Percentiles rank a stretch among this genome's conserved stretches.
These are phyloP conservation scores for Rhodofomes roseus DNA, from an alignment of 1,284 basidiomycete genomes.

Conservation along the genomic window DNA sequence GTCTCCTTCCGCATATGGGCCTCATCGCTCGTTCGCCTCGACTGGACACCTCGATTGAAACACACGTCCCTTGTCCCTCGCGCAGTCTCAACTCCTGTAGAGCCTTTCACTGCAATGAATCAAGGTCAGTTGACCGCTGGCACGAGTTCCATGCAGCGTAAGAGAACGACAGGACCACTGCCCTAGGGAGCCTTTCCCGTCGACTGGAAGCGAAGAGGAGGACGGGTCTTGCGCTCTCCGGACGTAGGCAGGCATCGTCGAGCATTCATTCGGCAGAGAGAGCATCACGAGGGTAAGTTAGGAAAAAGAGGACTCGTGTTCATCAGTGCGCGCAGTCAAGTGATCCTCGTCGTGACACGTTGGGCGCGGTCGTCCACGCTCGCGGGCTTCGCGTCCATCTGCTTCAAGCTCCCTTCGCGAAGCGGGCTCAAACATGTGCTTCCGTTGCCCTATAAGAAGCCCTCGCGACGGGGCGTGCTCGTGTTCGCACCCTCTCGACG, in stretches of 20 bases:
- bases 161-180: neutral
- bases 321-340: neutral
- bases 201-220: neutral
- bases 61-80: neutral
- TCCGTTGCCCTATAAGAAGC: neutral
- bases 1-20: too few species aligned
- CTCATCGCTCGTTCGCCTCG: too few species aligned
- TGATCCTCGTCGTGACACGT: neutral
- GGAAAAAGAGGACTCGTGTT: neutral
- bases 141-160: neutral
- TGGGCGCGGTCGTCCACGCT: neutral
- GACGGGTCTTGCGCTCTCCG: neutral
- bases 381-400: neutral
- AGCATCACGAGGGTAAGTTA: neutral
- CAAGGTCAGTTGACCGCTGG: neutral
- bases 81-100: neutral
- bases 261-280: neutral
- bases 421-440: neutral
- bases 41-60: neutral
- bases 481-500: neutral
- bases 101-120: neutral
- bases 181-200: neutral
- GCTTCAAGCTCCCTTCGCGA: neutral
- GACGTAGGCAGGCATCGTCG: neutral
- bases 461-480: neutral